Conservation (phyloP, 495 filamentous ascomycete species). For the Hypoxylon trugodes region DNA sequence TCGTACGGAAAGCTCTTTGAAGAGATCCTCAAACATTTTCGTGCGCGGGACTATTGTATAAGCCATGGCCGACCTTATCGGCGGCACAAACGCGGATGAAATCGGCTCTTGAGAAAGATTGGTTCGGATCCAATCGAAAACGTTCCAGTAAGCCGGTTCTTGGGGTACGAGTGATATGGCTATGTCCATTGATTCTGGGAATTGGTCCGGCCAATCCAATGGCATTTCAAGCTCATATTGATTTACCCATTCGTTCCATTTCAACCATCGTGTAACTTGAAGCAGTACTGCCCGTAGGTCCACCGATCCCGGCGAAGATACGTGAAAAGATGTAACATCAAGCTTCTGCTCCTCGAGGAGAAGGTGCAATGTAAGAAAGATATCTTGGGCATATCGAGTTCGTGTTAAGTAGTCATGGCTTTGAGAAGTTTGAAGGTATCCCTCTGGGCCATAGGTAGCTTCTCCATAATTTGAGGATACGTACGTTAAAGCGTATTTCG, state of each 20-base stretch:
- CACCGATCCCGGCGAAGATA: slow-evolving; percentile 57
- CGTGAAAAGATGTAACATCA: slow-evolving; percentile 67
- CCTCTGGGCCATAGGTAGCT: slow-evolving; percentile 59
- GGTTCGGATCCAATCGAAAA: slow-evolving; percentile 70
- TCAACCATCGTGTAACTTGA: slow-evolving; percentile 85
- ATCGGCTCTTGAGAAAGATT: slow-evolving; percentile 55
- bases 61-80: slow-evolving; percentile 52
- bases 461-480: slow-evolving; percentile 63
- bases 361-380: slow-evolving; percentile 83
- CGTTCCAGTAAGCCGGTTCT: slow-evolving; percentile 68
- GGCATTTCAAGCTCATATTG: slow-evolving; percentile 71
- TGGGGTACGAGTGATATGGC: slow-evolving; percentile 38
- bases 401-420: slow-evolving; percentile 62
- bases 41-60: slow-evolving; percentile 63
- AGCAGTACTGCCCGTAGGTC: slow-evolving; percentile 75
- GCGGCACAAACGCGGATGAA: slow-evolving; percentile 33
- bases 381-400: slow-evolving; percentile 67
- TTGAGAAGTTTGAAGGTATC: slow-evolving; percentile 69
- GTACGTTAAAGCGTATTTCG: slow-evolving; percentile 53
- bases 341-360: slow-evolving; percentile 90
- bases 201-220: slow-evolving; percentile 55
- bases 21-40: slow-evolving; percentile 68
- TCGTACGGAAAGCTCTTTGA: slow-evolving; percentile 48
- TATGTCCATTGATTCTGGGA: slow-evolving; percentile 48
- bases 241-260: slow-evolving; percentile 76